phyloP scores from a whole-genome alignment of 31 red algal species.

The Endocladia muricata region DNA sequence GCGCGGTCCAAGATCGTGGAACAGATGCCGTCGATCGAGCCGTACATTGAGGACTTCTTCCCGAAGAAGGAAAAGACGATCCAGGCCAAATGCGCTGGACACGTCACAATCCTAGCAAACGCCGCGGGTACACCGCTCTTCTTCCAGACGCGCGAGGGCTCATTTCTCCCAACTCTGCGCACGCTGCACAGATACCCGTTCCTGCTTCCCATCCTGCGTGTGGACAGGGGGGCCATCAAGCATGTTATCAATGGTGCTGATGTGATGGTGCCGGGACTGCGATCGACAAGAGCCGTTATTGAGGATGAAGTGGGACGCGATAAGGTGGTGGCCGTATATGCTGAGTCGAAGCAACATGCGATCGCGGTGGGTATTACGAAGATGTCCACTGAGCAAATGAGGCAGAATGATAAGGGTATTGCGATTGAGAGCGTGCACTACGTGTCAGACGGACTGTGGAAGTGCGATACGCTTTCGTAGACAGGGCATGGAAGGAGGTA shows the following conservation, averaged over 20 bases:
- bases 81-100: slow-evolving; percentile 66
- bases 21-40: slow-evolving; percentile 76
- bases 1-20: slow-evolving; percentile 71
- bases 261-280: slow-evolving; percentile 91
- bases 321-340: slow-evolving; percentile 68
- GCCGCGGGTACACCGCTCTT: slow-evolving; percentile 61
- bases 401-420: slow-evolving; percentile 74
- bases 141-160: slow-evolving; percentile 73
- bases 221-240: slow-evolving; percentile 92
- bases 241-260: slow-evolving; percentile 93
- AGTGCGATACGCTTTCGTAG: slow-evolving; percentile 42
- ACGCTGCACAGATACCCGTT: slow-evolving; percentile 83
- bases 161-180: slow-evolving; percentile 74
- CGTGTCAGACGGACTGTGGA: slow-evolving; percentile 85
- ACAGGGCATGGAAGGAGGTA: no score
- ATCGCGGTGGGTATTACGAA: slow-evolving; percentile 74
- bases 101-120: slow-evolving; percentile 56
- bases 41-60: slow-evolving; percentile 85
- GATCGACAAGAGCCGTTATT: slow-evolving; percentile 68
- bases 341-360: slow-evolving; percentile 80
- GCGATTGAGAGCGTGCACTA: slow-evolving; percentile 87
- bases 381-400: slow-evolving; percentile 69
- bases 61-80: slow-evolving; percentile 95
- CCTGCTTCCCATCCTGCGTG: slow-evolving; percentile 79
- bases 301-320: slow-evolving; percentile 47